A percentile compares a stretch with the other conserved stretches of the same genome.
Conservation (phyloP, 805 yeast species). For the Torulaspora delbrueckii region DNA sequence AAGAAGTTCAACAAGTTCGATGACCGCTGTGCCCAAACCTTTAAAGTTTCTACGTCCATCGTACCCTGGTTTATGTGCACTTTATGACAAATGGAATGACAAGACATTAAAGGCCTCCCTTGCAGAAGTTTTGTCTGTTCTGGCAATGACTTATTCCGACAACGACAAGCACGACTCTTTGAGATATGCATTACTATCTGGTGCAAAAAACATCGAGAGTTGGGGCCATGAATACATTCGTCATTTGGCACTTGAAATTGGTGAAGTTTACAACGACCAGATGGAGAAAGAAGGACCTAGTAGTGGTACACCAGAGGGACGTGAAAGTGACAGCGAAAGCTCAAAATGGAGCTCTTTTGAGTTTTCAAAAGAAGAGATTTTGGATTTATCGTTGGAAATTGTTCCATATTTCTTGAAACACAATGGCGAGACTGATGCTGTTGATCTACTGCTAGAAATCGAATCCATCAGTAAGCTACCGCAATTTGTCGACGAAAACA, state of each 20-base stretch:
- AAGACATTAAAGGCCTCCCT: constrained; percentile 48
- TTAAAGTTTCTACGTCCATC: constrained; percentile 90
- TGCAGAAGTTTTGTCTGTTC: constrained; percentile 86
- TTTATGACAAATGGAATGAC: constrained; percentile 65
- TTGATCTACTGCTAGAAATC: constrained; percentile 83
- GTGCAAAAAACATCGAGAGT: constrained; percentile 55
- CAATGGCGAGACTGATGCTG: constrained; percentile 98
- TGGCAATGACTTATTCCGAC: constrained; percentile 91
- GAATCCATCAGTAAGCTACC: constrained; percentile 82
- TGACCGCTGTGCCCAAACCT: constrained; percentile 99
- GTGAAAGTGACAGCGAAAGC: constrained; percentile 16
- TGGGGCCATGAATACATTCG: constrained; percentile 99
- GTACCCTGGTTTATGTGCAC: constrained; percentile 59
- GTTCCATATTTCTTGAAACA: constrained; percentile 88
- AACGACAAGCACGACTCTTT: constrained; percentile 74
- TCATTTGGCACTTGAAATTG: constrained; percentile 91
- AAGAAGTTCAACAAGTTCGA: constrained; percentile 90
- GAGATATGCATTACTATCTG: constrained; percentile 66
- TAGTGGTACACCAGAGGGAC: constrained; percentile 9
- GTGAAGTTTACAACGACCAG: constrained; percentile 69
- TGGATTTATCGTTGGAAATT: constrained; percentile 65
- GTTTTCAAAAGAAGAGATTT: constrained; percentile 41
- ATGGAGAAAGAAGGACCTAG: constrained; percentile 36
- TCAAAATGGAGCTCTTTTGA: constrained; percentile 16
- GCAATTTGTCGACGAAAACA: constrained; percentile 75